Evolutionary conservation across 768 basidiomycete species (phyloP).

Genomic region (Xerocomellus dryophilus): DNA sequence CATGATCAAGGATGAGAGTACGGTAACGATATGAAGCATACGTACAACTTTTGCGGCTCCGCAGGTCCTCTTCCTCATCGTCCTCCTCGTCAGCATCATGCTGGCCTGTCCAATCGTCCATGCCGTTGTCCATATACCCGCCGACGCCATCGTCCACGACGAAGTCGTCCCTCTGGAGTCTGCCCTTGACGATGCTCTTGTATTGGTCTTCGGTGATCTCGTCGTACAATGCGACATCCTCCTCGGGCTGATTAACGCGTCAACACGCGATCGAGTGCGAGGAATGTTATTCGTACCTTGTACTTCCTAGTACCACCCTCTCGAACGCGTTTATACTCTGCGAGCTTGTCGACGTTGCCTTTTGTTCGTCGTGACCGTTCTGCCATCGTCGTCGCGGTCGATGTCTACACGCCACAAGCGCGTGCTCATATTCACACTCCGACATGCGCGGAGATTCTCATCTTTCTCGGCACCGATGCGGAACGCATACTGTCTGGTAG

Average conservation of each 20-base stretch:
- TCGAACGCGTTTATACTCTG: conserved; percentile 57
- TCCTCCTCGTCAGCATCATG: conserved; percentile 56
- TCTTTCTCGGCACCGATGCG: conserved; percentile 12
- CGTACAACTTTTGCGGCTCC: conserved; percentile 43
- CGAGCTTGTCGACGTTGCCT: conserved; percentile 42
- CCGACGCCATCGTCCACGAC: conserved; percentile 89
- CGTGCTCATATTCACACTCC: conserved; percentile 24
- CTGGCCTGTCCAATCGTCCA: conserved; percentile 85
- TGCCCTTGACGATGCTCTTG: conserved; percentile 73
- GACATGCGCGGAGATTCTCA: conserved; percentile 16
- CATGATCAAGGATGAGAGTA: conserved; percentile 6
- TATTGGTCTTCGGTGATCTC: conserved; percentile 91
- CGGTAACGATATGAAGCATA: not conserved
- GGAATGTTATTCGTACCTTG: conserved; percentile 44
- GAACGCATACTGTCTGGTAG: not conserved
- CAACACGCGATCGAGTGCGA: conserved; percentile 8
- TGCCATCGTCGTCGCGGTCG: conserved; percentile 17
- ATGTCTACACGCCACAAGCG: conserved; percentile 27
- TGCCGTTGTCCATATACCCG: conserved; percentile 94
- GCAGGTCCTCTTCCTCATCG: conserved; percentile 39
- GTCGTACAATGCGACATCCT: conserved; percentile 78
- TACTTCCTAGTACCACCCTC: conserved; percentile 56
- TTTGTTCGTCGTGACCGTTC: conserved; percentile 30
- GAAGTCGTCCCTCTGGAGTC: conserved; percentile 88
- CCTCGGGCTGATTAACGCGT: conserved; percentile 39